Conservation (phyloP, 2,329 filamentous ascomycete species). For the Ascochyta fabae region DNA sequence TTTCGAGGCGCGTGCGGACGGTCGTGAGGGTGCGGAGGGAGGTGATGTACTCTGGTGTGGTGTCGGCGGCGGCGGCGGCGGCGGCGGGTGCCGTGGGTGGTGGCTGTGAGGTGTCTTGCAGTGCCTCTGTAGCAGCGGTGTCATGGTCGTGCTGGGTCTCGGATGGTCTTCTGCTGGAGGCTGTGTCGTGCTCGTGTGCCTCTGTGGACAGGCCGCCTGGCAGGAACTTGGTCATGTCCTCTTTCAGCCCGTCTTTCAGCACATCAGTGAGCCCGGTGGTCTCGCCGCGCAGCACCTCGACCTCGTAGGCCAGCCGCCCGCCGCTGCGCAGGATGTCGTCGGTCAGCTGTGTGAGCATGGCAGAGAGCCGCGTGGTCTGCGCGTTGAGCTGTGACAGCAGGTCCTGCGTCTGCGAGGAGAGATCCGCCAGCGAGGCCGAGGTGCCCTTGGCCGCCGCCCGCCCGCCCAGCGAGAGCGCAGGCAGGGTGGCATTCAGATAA, state of each 20-base stretch:
- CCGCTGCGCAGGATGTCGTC: constrained; percentile 93
- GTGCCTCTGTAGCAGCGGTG: not conserved
- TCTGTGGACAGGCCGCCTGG: constrained; percentile 53
- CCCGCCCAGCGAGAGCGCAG: constrained; percentile 65
- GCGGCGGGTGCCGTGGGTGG: not conserved
- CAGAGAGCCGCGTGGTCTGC: constrained; percentile 82
- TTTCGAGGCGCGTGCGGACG: constrained; percentile 83
- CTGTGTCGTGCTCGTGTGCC: constrained; percentile 7
- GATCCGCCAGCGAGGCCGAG: constrained; percentile 70
- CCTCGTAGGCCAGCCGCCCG: constrained; percentile 88
- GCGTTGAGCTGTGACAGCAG: constrained; percentile 88
- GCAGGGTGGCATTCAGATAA: constrained; percentile 82
- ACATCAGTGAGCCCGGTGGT: constrained; percentile 80
- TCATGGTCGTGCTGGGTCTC: constrained; percentile 1
- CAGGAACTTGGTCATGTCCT: constrained; percentile 76
- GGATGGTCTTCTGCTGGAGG: not conserved
- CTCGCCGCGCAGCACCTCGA: constrained; percentile 90
- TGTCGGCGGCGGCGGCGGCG: constrained; percentile 3
- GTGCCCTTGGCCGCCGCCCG: constrained; percentile 47
- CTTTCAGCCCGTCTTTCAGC: constrained; percentile 72
- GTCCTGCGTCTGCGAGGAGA: constrained; percentile 81
- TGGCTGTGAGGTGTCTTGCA: not conserved
- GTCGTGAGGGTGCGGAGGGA: constrained; percentile 82
- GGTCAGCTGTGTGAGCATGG: constrained; percentile 83
- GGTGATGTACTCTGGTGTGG: constrained; percentile 64